Base-by-base conservation (phyloP, 805 yeast species). In the Metschnikowia baotianmanensis region DNA sequence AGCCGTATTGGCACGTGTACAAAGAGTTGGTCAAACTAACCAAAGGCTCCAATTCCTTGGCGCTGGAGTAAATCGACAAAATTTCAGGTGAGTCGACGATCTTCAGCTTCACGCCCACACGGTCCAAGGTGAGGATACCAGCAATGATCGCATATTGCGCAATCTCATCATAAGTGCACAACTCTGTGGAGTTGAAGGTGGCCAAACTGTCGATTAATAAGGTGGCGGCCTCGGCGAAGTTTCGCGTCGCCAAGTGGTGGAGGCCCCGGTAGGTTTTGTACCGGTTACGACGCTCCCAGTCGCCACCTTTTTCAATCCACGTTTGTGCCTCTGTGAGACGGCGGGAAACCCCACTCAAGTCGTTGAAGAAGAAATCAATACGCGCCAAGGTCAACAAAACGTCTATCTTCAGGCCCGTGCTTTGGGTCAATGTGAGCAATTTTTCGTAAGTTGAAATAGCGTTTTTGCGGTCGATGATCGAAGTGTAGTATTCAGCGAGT, bases 231-330 rank as follows among this genome's bases (percentile, higher is more conserved):
- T 86, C 95, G 29, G 70, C 71, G 57, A 93, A 93, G 54, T 87
- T 81, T 57, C 99, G 80, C 21, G 90, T 82, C 6, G 96, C 83
- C 76, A 93, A 68, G 26, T 78, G 69, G 60, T 87, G 86, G 35
- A 93, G 74, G 17, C 99, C 99, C 43, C 77, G 67, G 65, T 93
- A 93, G 5, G 97, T 86, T 70, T 93, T 93, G 72, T 78, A 88
- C 52, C 96, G 72, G 68, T 93, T 93, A 57, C 96, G 82, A 65
- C 99, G 86, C 67, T 93, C 99, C 99, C 99, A 93, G 63, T 93
- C 99, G 47, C 99, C 99, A 41, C 98, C 99, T 57, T 88, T 86
- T 56, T 91, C 98, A 56, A 93, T 88, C 60, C 87, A 74, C 18
- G 69, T 57, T 57, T 84, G 80, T 15, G 83, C 80, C 52, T 81